phyloP scores from a whole-genome alignment of 1,139 yeast genomes.

The Taphrina confusa region DNA sequence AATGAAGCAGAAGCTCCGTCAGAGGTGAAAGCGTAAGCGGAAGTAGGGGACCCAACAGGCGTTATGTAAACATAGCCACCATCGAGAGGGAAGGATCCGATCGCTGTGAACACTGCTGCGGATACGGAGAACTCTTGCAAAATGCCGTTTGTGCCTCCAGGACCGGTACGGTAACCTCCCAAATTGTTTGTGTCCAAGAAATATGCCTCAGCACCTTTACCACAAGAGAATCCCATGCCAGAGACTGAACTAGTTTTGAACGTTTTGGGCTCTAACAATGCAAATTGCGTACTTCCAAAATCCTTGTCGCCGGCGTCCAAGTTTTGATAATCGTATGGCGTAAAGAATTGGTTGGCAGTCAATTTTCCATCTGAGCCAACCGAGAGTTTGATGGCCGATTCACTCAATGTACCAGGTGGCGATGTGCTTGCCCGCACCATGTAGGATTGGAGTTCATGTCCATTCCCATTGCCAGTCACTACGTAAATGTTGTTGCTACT shows the following conservation, averaged over 20 bases:
- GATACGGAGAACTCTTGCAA: too few species aligned
- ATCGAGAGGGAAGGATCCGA: too few species aligned
- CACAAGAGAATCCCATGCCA: too few species aligned
- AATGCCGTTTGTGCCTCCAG: too few species aligned
- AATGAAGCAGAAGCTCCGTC: too few species aligned
- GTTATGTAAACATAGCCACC: too few species aligned
- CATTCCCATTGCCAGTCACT: slow-evolving; percentile 14
- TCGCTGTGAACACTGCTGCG: too few species aligned
- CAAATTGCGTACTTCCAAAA: slow-evolving; percentile 7
- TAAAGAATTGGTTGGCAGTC: slow-evolving; percentile 5
- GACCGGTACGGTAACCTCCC: too few species aligned
- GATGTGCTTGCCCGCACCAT: background rate
- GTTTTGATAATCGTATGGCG: slow-evolving; percentile 12
- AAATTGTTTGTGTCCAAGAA: too few species aligned
- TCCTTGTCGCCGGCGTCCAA: slow-evolving; percentile 16
- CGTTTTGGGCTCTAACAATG: slow-evolving; percentile 2
- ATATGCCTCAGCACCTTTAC: too few species aligned
- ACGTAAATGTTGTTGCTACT: background rate
- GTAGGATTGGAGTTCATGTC: background rate
- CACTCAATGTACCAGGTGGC: background rate
- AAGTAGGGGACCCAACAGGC: too few species aligned
- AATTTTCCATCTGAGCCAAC: slow-evolving; percentile 5
- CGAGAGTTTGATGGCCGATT: slow-evolving; percentile 6
- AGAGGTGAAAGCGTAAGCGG: too few species aligned
- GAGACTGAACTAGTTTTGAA: background rate